phyloP scores from a whole-genome alignment of 305 asterid species.

The Fraxinus dipetala region DNA sequence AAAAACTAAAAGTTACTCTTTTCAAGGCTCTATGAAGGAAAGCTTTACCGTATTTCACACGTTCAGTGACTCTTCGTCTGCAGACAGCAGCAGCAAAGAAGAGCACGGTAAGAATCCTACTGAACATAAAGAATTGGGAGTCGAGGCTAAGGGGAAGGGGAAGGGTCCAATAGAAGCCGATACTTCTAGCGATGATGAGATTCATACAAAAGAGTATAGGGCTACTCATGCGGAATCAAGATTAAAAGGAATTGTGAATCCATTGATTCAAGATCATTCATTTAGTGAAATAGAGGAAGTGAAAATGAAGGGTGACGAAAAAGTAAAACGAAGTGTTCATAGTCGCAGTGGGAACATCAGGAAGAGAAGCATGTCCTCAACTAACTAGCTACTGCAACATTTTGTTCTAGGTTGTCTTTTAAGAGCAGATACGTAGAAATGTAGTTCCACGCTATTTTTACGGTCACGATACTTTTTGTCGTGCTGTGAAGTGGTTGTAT shows the following conservation, averaged over 20 bases:
- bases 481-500: neutral
- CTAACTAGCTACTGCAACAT: conserved; percentile 19
- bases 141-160: conserved; percentile 52
- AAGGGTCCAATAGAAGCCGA: conserved; percentile 38
- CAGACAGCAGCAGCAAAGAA: conserved; percentile 32
- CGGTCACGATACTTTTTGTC: neutral
- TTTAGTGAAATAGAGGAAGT: conserved; percentile 39
- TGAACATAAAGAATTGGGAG: conserved; percentile 25
- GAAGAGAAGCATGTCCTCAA: conserved; percentile 56
- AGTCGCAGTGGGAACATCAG: conserved; percentile 39
- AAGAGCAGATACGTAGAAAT: neutral
- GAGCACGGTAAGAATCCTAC: conserved; percentile 12
- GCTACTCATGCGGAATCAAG: conserved; percentile 23
- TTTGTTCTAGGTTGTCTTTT: neutral
- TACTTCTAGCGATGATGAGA: conserved; percentile 33
- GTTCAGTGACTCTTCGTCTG: conserved; percentile 37
- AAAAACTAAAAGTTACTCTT: conserved; percentile 54
- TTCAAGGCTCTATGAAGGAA: conserved; percentile 58
- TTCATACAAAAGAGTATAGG: conserved; percentile 18
- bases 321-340: conserved; percentile 13
- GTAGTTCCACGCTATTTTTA: neutral
- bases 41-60: conserved; percentile 60
- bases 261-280: conserved; percentile 27
- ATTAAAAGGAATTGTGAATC: conserved; percentile 21
- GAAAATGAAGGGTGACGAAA: conserved; percentile 21